These are phyloP conservation scores for Alliaria petiolata DNA, from an alignment of 345 rosid genomes.

Conservation along the genomic window DNA sequence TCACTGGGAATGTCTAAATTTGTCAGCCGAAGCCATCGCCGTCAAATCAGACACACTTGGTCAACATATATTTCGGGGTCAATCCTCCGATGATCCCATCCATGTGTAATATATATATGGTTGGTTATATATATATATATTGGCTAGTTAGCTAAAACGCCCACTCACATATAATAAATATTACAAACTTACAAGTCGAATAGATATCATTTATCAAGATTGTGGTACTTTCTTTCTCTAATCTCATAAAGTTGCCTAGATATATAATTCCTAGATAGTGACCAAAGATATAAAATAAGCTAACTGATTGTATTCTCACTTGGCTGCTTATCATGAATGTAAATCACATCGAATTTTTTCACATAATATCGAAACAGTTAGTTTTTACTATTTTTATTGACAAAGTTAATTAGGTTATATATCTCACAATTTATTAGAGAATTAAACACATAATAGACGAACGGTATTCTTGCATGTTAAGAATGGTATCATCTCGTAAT, in stretches of 20 bases:
- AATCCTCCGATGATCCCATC: background rate
- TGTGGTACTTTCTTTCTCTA: background rate
- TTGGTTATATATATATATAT: background rate
- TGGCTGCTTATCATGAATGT: conserved; percentile 12
- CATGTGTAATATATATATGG: background rate
- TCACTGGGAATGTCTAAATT: background rate
- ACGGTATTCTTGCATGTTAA: background rate
- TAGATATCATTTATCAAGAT: background rate
- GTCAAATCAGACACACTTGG: conserved; percentile 10
- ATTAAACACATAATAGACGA: background rate
- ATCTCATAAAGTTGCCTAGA: conserved; percentile 11
- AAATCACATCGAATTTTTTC: background rate
- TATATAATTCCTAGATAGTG: background rate
- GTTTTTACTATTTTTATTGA: background rate
- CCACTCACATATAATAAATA: conserved; percentile 16
- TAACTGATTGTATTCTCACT: conserved; percentile 5
- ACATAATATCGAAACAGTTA: background rate
- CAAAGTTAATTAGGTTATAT: background rate
- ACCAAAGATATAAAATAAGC: background rate
- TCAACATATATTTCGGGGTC: conserved; percentile 10
- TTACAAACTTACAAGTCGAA: background rate
- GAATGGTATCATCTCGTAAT: background rate
- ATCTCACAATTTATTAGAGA: background rate
- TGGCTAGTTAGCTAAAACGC: conserved; percentile 2
- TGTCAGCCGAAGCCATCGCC: conserved; percentile 10